Evolutionary conservation across 768 basidiomycete species (phyloP).

Genomic region (Tulasnella sp.): DNA sequence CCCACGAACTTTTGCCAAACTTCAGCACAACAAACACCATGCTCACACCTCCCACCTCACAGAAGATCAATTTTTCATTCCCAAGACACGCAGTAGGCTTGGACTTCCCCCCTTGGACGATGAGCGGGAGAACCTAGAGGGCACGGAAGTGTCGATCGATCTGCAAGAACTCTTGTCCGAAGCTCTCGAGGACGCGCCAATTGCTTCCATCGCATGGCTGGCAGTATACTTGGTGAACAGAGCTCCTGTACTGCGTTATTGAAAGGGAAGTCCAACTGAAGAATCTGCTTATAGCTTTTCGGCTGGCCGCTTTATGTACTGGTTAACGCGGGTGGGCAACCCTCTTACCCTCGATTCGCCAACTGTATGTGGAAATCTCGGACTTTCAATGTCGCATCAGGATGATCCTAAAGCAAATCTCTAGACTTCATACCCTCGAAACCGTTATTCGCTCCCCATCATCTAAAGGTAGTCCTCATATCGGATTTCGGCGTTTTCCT

Average conservation of each 20-base stretch:
- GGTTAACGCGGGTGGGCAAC: slow-evolving; percentile 83
- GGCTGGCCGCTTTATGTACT: slow-evolving; percentile 89
- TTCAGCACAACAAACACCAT: slow-evolving; percentile 85
- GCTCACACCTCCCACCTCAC: slow-evolving; percentile 92
- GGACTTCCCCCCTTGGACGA: slow-evolving; percentile 69
- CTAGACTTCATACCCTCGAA: slow-evolving; percentile 77
- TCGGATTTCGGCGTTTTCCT: slow-evolving; percentile 83
- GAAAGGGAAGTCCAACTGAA: background rate
- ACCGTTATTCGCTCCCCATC: slow-evolving; percentile 82
- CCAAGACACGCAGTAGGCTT: slow-evolving; percentile 74
- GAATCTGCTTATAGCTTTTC: slow-evolving; percentile 52
- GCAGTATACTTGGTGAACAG: slow-evolving; percentile 62
- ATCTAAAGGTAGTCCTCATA: slow-evolving; percentile 70
- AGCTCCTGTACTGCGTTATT: slow-evolving; percentile 1
- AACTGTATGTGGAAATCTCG: slow-evolving; percentile 62
- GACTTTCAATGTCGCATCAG: background rate
- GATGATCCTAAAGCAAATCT: background rate
- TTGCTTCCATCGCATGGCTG: slow-evolving; percentile 61
- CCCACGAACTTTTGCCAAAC: too few species aligned
- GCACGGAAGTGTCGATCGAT: slow-evolving; percentile 65
- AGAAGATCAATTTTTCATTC: slow-evolving; percentile 95
- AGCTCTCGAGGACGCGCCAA: slow-evolving; percentile 88
- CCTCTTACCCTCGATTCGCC: slow-evolving; percentile 71
- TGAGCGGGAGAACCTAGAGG: slow-evolving; percentile 64
- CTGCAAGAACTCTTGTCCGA: slow-evolving; percentile 77